Conservation (phyloP, 1,284 basidiomycete species). For the Boletus chippewaensis region DNA sequence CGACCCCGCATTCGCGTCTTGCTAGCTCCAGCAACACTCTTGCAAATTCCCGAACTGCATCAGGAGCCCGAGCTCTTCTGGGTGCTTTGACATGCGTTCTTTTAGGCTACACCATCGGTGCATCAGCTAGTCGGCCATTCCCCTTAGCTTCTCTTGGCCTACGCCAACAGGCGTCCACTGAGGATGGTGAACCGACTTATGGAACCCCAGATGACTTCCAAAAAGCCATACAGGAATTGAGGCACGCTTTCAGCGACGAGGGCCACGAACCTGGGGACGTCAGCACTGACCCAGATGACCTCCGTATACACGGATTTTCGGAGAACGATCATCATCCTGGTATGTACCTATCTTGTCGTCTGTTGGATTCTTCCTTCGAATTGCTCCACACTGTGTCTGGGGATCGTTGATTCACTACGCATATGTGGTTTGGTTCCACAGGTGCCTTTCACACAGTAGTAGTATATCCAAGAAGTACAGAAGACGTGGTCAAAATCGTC, state of each 20-base stretch:
- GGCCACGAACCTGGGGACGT: slow-evolving; percentile 29
- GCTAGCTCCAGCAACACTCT: slow-evolving; percentile 9
- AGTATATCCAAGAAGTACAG: slow-evolving; percentile 50
- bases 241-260: slow-evolving; percentile 30
- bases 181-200: slow-evolving; percentile 25
- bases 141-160: slow-evolving; percentile 5
- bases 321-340: slow-evolving; percentile 53
- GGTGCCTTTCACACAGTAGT: slow-evolving; percentile 46
- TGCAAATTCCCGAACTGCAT: neutral
- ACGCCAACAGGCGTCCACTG: neutral
- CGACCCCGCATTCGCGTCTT: slow-evolving; percentile 4
- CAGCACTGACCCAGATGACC: slow-evolving; percentile 49
- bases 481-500: slow-evolving; percentile 65
- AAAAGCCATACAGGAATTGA: slow-evolving; percentile 45
- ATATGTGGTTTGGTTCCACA: slow-evolving; percentile 16
- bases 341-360: slow-evolving; percentile 27
- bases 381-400: neutral
- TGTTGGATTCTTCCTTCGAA: neutral
- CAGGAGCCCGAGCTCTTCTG: slow-evolving; percentile 13
- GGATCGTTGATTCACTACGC: neutral
- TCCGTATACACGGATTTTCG: slow-evolving; percentile 53
- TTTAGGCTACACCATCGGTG: slow-evolving; percentile 25
- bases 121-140: slow-evolving; percentile 4
- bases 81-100: slow-evolving; percentile 24
- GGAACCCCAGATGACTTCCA: slow-evolving; percentile 49